Conservation (phyloP, 805 yeast genomes). For the Helenozyma baotianmanensis region DNA sequence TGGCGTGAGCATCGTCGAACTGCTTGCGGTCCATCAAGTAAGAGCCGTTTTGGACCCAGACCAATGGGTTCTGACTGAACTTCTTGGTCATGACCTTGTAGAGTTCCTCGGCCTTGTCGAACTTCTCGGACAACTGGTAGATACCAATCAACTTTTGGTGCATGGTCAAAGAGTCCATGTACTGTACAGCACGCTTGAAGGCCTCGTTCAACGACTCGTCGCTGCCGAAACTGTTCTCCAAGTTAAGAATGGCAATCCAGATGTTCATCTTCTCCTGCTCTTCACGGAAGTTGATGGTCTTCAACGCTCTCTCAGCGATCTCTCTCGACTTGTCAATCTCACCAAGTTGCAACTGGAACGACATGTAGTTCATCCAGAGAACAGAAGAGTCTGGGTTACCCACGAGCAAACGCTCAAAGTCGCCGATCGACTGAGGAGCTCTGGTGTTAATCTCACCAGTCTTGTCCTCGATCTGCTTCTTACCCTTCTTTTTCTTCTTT, state of each 20-base stretch:
- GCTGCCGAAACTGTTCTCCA: constrained; percentile 91
- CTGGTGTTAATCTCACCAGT: constrained; percentile 80
- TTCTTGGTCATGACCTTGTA: constrained; percentile 66
- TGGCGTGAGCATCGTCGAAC: constrained; percentile 60
- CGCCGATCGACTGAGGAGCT: constrained; percentile 87
- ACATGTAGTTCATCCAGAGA: constrained; percentile 97
- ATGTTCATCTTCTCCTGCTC: constrained; percentile 90
- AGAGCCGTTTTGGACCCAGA: constrained; percentile 82
- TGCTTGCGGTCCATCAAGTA: constrained; percentile 59
- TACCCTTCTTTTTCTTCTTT: constrained; percentile 43
- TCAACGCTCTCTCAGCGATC: constrained; percentile 86
- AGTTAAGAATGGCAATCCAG: constrained; percentile 91
- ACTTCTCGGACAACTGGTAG: constrained; percentile 68
- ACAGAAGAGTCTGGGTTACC: constrained; percentile 93
- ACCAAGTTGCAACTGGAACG: constrained; percentile 91
- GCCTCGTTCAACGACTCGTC: constrained; percentile 74
- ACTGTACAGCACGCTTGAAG: constrained; percentile 81
- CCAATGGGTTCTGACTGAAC: constrained; percentile 66
- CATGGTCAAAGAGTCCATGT: constrained; percentile 83
- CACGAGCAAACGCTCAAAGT: constrained; percentile 85
- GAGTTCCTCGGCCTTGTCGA: constrained; percentile 62
- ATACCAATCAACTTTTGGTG: constrained; percentile 77
- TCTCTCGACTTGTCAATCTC: constrained; percentile 94
- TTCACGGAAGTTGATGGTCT: constrained; percentile 83
- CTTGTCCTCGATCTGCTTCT: constrained; percentile 61